Conservation (phyloP, 352 stramenopile species). For the Aphanomyces invadans region DNA sequence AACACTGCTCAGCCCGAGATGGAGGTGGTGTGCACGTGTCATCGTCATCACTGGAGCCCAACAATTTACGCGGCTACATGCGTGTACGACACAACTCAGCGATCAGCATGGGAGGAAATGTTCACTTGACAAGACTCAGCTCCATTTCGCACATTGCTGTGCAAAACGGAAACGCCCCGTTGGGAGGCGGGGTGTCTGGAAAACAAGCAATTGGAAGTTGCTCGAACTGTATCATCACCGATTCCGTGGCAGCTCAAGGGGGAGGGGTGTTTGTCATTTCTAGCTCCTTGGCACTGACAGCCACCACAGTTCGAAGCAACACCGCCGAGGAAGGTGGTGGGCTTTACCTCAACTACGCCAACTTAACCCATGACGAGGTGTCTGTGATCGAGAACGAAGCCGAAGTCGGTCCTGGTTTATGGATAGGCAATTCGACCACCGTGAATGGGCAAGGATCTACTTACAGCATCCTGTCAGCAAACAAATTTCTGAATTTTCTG, state of each 20-base stretch:
- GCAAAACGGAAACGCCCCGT: background rate
- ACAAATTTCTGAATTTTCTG: background rate
- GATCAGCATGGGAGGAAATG: background rate
- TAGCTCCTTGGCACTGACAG: background rate
- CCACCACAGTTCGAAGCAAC: constrained; percentile 3
- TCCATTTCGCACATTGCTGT: background rate
- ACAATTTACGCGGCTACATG: background rate
- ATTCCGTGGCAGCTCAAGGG: background rate
- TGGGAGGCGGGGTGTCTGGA: background rate
- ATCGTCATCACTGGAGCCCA: background rate
- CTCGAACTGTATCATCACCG: background rate
- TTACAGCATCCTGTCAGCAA: background rate
- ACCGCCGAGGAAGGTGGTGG: background rate
- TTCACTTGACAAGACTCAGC: background rate
- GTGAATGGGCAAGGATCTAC: background rate
- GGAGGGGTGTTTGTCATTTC: background rate
- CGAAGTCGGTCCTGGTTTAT: background rate
- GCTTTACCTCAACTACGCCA: background rate
- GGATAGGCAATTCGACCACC: background rate
- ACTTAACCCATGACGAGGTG: background rate
- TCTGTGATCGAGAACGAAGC: background rate
- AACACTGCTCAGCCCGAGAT: background rate
- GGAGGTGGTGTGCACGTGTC: constrained; percentile 6
- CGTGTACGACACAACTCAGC: background rate
- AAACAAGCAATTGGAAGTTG: background rate